Evolutionary conservation across 768 basidiomycete species (phyloP).

Genomic region (Boletellus ananiceps): DNA sequence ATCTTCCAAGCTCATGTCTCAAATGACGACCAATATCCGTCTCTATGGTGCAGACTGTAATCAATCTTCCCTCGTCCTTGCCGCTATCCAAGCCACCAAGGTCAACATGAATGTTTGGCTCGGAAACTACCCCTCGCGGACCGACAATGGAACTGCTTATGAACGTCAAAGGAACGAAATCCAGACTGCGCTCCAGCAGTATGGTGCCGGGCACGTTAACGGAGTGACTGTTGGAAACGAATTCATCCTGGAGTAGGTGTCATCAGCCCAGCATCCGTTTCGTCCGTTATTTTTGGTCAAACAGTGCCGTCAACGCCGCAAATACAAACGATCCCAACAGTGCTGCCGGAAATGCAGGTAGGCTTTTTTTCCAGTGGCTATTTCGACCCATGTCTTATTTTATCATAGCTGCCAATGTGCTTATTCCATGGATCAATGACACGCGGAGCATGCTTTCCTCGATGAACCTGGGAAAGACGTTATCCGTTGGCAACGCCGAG

Average conservation of each 20-base stretch:
- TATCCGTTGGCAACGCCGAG: conserved; percentile 77
- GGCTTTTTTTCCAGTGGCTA: background rate
- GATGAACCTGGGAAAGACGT: conserved; percentile 53
- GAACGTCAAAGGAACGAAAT: conserved; percentile 66
- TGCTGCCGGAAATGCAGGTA: conserved; percentile 45
- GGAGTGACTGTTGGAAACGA: conserved; percentile 94
- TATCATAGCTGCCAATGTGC: conserved; percentile 49
- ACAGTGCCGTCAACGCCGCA: conserved; percentile 55
- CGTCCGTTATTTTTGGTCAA: conserved; percentile 2
- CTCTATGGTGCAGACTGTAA: conserved; percentile 89
- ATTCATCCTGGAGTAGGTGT: conserved; percentile 69
- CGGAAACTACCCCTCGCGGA: conserved; percentile 61
- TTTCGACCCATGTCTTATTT: background rate
- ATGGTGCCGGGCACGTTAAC: conserved; percentile 67
- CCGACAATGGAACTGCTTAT: conserved; percentile 68
- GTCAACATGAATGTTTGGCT: conserved; percentile 79
- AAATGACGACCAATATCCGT: conserved; percentile 76
- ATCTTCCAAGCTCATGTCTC: conserved; percentile 62
- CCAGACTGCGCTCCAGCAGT: conserved; percentile 64
- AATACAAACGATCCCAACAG: conserved; percentile 53
- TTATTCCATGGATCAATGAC: conserved; percentile 64
- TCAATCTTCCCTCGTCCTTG: conserved; percentile 73
- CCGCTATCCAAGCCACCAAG: conserved; percentile 88
- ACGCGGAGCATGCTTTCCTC: conserved; percentile 51
- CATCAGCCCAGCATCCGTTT: background rate